These are phyloP conservation scores for Mortierella sp. DNA, from an alignment of 371 early-diverging fungal species.

Conservation along the genomic window DNA sequence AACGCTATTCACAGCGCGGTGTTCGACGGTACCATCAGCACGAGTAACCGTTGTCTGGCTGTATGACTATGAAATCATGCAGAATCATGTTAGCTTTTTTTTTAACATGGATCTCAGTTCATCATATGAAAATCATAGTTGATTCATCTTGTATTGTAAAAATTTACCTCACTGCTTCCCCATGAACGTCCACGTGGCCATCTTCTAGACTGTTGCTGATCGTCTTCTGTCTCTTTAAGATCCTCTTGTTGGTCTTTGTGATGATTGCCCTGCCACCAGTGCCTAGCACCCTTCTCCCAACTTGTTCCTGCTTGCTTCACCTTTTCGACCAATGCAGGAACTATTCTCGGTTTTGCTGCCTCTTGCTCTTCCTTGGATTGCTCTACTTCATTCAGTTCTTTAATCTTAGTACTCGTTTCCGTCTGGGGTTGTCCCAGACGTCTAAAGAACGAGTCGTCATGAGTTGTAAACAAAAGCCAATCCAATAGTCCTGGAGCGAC, in stretches of 20 bases:
- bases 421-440: conserved; percentile 25
- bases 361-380: conserved; percentile 7
- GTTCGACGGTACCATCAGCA: conserved; percentile 45
- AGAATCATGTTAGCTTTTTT: background rate
- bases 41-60: conserved; percentile 47
- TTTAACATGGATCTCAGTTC: background rate
- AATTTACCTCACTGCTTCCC: conserved; percentile 29
- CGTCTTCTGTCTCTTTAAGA: background rate
- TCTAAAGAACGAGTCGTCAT: conserved; percentile 56
- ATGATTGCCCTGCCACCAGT: conserved; percentile 49
- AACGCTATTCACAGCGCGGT: conserved; percentile 23
- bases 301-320: conserved; percentile 46
- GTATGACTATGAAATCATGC: conserved; percentile 11
- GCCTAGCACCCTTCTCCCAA: conserved; percentile 46
- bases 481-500: conserved; percentile 49
- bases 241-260: conserved; percentile 3
- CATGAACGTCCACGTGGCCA: conserved; percentile 40
- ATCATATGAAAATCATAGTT: too few species aligned
- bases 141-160: background rate
- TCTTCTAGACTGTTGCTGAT: conserved; percentile 17
- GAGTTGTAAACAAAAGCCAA: conserved; percentile 54
- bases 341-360: conserved; percentile 12
- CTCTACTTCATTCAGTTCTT: conserved; percentile 26
- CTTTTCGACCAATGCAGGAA: conserved; percentile 46
- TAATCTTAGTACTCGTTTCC: conserved; percentile 7